Percentiles rank a stretch among this genome's conserved stretches.
phyloP scores from a whole-genome alignment of 1,139 yeast species.

The Meyerozyma athensensis region DNA sequence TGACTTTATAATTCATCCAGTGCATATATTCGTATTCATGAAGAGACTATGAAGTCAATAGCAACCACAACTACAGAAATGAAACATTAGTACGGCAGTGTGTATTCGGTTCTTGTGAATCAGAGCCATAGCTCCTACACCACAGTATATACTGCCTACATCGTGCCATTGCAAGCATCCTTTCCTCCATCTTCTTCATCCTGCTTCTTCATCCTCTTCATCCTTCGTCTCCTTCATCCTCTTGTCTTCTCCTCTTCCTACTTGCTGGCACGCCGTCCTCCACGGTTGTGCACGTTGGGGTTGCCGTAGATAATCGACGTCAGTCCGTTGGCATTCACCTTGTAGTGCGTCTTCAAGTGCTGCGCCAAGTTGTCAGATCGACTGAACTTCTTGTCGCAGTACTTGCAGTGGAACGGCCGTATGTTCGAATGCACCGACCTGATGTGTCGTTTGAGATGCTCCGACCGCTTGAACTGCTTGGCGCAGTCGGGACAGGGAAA shows the following conservation, averaged over 20 bases:
- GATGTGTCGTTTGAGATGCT: slow-evolving; percentile 45
- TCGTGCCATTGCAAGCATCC: too few relatives aligned
- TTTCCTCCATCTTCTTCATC: neutral
- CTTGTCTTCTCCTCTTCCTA: neutral
- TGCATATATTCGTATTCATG: too few relatives aligned
- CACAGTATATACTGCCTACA: too few relatives aligned
- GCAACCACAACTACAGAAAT: too few relatives aligned
- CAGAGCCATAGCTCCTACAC: too few relatives aligned
- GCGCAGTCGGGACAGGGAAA: slow-evolving; percentile 45
- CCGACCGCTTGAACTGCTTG: slow-evolving; percentile 45
- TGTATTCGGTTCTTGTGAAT: too few relatives aligned
- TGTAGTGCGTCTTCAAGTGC: slow-evolving; percentile 47
- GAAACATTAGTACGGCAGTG: too few relatives aligned
- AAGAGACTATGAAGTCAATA: too few relatives aligned
- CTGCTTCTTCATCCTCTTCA: neutral
- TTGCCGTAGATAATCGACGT: slow-evolving; percentile 37
- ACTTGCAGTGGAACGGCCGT: slow-evolving; percentile 46
- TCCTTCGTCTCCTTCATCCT: neutral
- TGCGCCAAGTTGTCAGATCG: slow-evolving; percentile 73
- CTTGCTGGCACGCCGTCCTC: slow-evolving; percentile 14
- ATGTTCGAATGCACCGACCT: slow-evolving; percentile 46
- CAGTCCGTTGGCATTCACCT: slow-evolving; percentile 32
- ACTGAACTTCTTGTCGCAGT: slow-evolving; percentile 46
- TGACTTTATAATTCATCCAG: too few relatives aligned
- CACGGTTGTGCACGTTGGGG: slow-evolving; percentile 27